Conservation (phyloP, 2,329 filamentous ascomycete species). For the Exophiala lecanii-corni region DNA sequence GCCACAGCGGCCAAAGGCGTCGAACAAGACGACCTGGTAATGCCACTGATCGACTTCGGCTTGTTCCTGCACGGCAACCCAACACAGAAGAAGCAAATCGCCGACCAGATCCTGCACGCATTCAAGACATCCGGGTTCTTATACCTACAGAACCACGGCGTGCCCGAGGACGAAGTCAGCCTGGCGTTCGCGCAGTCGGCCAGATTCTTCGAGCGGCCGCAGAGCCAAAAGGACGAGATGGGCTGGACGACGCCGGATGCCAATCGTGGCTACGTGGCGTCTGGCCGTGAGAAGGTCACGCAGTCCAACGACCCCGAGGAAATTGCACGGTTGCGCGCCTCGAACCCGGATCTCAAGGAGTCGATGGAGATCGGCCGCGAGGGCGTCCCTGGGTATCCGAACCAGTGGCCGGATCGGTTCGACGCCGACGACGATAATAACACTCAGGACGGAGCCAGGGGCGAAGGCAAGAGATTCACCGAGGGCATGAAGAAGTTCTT, state of each 20-base stretch:
- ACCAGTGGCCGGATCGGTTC: constrained; percentile 66
- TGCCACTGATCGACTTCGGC: constrained; percentile 68
- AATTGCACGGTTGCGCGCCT: constrained; percentile 55
- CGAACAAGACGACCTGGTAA: constrained; percentile 41
- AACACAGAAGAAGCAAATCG: constrained; percentile 58
- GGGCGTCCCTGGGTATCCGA: constrained; percentile 59
- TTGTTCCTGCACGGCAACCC: constrained; percentile 62
- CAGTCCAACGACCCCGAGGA: constrained; percentile 51
- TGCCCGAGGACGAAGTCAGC: constrained; percentile 55
- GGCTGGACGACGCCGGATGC: constrained; percentile 68
- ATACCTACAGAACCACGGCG: constrained; percentile 76
- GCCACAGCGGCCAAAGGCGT: constrained; percentile 28
- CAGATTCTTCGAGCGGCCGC: constrained; percentile 63
- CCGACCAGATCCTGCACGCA: constrained; percentile 67
- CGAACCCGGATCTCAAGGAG: constrained; percentile 52
- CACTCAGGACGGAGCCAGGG: too few relatives aligned
- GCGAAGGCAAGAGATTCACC: constrained; percentile 61
- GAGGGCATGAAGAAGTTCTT: constrained; percentile 71
- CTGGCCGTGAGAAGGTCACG: constrained; percentile 68
- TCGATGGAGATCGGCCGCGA: constrained; percentile 59
- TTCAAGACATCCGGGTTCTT: constrained; percentile 87
- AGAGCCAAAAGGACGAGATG: constrained; percentile 59
- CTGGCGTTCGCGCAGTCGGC: constrained; percentile 64
- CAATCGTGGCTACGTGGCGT: constrained; percentile 69
- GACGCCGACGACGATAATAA: constrained; percentile 41